phyloP scores from a whole-genome alignment of 768 basidiomycete genomes.

The Myochromella boudieri region DNA sequence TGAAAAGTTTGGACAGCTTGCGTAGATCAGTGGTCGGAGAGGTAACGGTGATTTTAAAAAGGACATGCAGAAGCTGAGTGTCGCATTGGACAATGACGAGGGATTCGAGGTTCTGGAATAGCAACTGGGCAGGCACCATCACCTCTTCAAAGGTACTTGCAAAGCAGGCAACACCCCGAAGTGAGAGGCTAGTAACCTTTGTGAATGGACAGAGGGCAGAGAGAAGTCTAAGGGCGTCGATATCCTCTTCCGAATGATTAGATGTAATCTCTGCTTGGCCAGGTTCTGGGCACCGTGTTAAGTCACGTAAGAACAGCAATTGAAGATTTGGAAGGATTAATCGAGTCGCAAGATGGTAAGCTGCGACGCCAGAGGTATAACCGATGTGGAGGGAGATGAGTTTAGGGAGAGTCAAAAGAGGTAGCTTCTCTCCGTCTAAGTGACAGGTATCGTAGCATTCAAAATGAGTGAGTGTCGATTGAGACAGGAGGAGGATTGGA shows the following conservation, averaged over 20 bases:
- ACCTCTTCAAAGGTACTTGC: conserved; percentile 11
- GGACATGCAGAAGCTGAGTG: conserved; percentile 12
- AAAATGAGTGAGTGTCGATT: conserved; percentile 13
- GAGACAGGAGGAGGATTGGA: conserved; percentile 16
- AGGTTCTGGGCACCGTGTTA: conserved; percentile 15
- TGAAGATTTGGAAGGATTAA: conserved; percentile 15
- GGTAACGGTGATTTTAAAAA: conserved; percentile 8
- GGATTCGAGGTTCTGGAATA: conserved; percentile 13
- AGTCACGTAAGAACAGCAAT: conserved; percentile 13
- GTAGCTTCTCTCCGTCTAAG: conserved; percentile 1
- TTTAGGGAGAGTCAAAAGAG: conserved; percentile 11
- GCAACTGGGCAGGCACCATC: conserved; percentile 6
- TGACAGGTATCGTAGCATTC: conserved; percentile 15
- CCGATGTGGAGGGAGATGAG: conserved; percentile 16
- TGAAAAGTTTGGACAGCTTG: conserved; percentile 13
- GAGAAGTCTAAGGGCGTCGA: conserved; percentile 13
- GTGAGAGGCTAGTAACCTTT: conserved; percentile 10
- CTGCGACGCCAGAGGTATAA: conserved; percentile 11
- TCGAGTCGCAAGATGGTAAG: conserved; percentile 5
- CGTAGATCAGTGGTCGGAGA: conserved; percentile 1
- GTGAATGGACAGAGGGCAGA: conserved; percentile 7
- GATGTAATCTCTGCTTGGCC: too few species aligned
- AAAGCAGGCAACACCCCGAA: conserved; percentile 19
- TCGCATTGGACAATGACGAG: conserved; percentile 15
- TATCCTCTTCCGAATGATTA: neutral